Conservation (phyloP, 1,284 basidiomycete genomes). For the Butyriboletus regius region DNA sequence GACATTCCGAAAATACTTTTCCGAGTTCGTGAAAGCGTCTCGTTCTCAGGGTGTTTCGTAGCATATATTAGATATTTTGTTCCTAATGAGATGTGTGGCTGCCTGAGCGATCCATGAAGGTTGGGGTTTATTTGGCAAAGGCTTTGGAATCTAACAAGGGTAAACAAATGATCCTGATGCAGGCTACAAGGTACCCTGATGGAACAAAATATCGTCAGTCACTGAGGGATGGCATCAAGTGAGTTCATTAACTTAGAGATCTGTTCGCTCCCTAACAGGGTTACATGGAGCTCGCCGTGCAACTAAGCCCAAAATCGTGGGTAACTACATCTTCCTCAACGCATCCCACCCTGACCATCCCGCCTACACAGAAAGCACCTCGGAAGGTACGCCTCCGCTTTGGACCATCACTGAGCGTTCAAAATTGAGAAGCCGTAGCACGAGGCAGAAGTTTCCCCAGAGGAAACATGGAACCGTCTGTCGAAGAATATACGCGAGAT, state of each 20-base stretch:
- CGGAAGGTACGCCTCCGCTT: conserved; percentile 38
- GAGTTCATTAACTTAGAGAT: conserved; percentile 15
- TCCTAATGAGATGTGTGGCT: not conserved
- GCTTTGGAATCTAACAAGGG: conserved; percentile 31
- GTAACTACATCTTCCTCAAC: conserved; percentile 26
- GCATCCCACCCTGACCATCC: conserved; percentile 18
- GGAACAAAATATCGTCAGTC: conserved; percentile 12
- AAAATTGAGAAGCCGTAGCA: conserved; percentile 39
- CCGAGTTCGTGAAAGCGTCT: conserved; percentile 72
- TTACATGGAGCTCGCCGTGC: conserved; percentile 35
- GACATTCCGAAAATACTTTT: conserved; percentile 82
- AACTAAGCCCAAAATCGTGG: conserved; percentile 45
- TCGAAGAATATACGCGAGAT: conserved; percentile 87
- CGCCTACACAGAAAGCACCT: conserved; percentile 45
- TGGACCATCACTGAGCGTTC: not conserved
- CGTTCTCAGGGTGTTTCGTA: conserved; percentile 49
- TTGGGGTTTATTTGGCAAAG: conserved; percentile 28
- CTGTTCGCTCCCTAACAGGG: not conserved
- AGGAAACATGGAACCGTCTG: conserved; percentile 70
- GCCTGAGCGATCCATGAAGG: not conserved
- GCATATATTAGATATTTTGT: conserved; percentile 19
- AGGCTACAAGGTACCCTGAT: conserved; percentile 14
- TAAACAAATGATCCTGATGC: conserved; percentile 27
- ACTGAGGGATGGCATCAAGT: conserved; percentile 40
- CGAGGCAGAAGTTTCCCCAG: conserved; percentile 59